Percentiles rank a stretch among this genome's conserved stretches.
phyloP scores from a whole-genome alignment of 257 asterid species.

The Solanum medicagineum region DNA sequence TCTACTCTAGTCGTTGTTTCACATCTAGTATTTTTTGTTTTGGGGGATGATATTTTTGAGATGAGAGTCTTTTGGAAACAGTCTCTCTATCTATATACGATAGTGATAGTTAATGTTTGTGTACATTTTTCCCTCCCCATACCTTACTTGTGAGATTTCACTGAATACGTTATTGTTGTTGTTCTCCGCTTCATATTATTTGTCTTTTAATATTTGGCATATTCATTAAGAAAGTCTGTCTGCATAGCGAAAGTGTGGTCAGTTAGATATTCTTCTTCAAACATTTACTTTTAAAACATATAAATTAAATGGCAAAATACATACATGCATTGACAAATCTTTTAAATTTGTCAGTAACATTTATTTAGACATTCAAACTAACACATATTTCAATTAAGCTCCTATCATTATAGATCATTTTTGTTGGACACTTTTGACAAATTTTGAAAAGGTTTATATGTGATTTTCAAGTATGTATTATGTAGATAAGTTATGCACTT shows the following conservation, averaged over 20 bases:
- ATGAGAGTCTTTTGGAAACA: no score
- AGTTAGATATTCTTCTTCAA: not conserved
- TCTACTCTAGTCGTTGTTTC: no score
- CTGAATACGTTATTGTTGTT: no score
- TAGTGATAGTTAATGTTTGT: no score
- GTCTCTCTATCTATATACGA: no score
- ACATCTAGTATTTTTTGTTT: no score
- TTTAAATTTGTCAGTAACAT: not conserved
- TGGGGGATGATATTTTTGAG: no score
- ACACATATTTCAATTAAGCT: not conserved
- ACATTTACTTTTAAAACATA: not conserved
- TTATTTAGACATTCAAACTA: not conserved
- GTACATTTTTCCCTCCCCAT: no score
- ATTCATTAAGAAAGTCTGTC: not conserved
- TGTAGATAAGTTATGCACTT: not conserved
- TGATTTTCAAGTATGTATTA: not conserved
- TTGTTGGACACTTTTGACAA: not conserved
- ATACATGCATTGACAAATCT: not conserved
- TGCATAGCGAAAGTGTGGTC: not conserved
- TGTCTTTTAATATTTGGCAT: not conserved
- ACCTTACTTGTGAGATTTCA: no score
- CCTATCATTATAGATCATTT: not conserved
- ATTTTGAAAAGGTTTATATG: not conserved
- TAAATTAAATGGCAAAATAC: not conserved
- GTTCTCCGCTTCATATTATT: not conserved